Conservation (phyloP, 2,329 filamentous ascomycete species). For the Harringtonia lauricola region DNA sequence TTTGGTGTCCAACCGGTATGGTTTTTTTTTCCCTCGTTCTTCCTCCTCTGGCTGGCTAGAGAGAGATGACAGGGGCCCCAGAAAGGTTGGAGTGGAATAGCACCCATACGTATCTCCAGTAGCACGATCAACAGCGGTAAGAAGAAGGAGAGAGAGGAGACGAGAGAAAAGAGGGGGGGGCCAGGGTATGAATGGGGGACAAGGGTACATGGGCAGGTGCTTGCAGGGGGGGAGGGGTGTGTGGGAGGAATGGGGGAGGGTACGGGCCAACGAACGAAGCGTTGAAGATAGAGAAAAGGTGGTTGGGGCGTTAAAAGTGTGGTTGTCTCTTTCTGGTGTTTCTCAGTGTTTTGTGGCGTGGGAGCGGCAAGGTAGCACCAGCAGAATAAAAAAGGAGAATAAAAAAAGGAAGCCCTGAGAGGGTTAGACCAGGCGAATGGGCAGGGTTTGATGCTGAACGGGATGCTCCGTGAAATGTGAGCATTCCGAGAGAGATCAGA, state of each 20-base stretch:
- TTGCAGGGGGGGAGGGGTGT: conserved; percentile 2
- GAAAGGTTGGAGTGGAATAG: conserved; percentile 8
- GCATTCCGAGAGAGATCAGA: too few species aligned
- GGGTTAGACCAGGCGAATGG: background rate
- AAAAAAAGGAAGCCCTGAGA: background rate
- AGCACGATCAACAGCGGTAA: background rate
- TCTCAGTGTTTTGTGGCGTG: conserved; percentile 1
- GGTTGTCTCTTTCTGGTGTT: background rate
- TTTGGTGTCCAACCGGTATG: conserved; percentile 1
- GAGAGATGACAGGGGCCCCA: background rate
- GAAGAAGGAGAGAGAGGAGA: background rate
- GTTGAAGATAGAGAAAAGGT: conserved; percentile 1
- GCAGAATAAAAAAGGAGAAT: conserved; percentile 7
- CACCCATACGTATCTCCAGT: background rate
- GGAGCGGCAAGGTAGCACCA: conserved; percentile 11
- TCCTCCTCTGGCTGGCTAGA: conserved; percentile 3
- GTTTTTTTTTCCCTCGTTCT: background rate
- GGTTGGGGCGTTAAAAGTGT: background rate
- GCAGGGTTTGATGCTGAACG: background rate
- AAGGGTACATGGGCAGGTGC: conserved; percentile 1
- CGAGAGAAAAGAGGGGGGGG: background rate
- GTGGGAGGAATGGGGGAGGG: conserved; percentile 2
- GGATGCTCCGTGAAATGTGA: too few species aligned
- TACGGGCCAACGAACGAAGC: conserved; percentile 5
- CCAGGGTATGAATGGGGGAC: background rate